Conservation (phyloP, 805 yeast genomes). For the Cyberlindnera euphorbiiphila region DNA sequence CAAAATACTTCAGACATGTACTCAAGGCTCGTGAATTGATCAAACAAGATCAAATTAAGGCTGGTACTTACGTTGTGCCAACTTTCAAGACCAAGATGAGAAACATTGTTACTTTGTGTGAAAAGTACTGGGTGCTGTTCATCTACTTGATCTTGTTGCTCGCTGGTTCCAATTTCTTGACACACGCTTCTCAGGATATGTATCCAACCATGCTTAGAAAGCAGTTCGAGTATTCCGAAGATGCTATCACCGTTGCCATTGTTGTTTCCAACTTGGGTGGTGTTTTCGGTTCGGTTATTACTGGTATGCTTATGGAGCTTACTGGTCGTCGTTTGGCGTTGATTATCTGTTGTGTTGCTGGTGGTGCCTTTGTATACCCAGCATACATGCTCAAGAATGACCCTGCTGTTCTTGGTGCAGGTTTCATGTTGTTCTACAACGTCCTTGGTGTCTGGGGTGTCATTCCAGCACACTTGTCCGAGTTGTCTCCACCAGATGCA, state of each 20-base stretch:
- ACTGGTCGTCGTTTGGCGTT: slow-evolving; percentile 61
- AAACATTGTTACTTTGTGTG: slow-evolving; percentile 34
- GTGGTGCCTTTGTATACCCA: slow-evolving; percentile 63
- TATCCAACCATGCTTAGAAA: slow-evolving; percentile 58
- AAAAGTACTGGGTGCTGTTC: slow-evolving; percentile 58
- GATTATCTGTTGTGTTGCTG: slow-evolving; percentile 46
- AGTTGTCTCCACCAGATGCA: slow-evolving; percentile 62
- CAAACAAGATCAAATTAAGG: slow-evolving; percentile 27
- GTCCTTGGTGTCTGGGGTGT: slow-evolving; percentile 78
- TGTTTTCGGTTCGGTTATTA: slow-evolving; percentile 53
- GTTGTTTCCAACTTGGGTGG: slow-evolving; percentile 67
- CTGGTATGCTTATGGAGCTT: slow-evolving; percentile 55
- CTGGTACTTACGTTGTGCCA: slow-evolving; percentile 28
- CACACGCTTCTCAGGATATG: slow-evolving; percentile 75
- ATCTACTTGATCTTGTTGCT: slow-evolving; percentile 55
- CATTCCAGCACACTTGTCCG: slow-evolving; percentile 61
- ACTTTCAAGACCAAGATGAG: slow-evolving; percentile 22
- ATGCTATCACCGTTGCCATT: slow-evolving; percentile 56
- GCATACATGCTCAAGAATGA: slow-evolving; percentile 41
- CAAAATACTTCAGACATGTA: slow-evolving; percentile 42
- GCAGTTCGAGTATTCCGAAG: slow-evolving; percentile 44
- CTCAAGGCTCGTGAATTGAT: slow-evolving; percentile 29
- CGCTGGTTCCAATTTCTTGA: slow-evolving; percentile 67
- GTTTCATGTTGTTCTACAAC: slow-evolving; percentile 61
- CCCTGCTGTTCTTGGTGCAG: slow-evolving; percentile 49